Evolutionary conservation across 1,284 basidiomycete genomes (phyloP), one percentile per base, ranked within the genome.

Genomic region (Kwoniella shivajii): DNA sequence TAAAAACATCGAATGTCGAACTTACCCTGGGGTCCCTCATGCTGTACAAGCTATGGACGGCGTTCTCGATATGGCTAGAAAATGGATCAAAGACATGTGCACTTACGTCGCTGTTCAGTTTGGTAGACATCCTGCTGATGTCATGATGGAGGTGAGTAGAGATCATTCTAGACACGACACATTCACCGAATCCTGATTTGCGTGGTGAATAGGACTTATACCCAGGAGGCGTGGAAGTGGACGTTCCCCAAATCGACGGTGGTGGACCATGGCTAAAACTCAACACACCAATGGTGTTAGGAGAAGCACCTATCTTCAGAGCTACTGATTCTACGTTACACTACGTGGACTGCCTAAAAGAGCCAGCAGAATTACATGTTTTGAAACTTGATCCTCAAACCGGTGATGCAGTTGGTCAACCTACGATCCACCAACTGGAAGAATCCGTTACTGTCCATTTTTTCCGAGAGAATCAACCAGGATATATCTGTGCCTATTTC

Each of bases 1-100:
- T 0, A 82, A 85, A 3, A 73, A 81, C 10, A 84, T 83, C 6
- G 82, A 86, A 50, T 73, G 82, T 0, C 82, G 81, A 31, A 58
- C 42, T 0, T 61, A 58, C 30, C 52, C 56, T 37, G 60, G 60
- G 13, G 60, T 61, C 16, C 60, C 60, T 20, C 60, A 61, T 37
- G 43, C 48, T 14, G 53, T 61, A n/a, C 60, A 61, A 49, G 56
- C 53, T 3, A 58, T 61, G 56, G 56, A 61, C 43, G 56, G 48
- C 14, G 56, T 56, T 10, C 16, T 61, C 37, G 56, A 61, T 30
- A 47, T 47, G 18, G 55, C 55, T 6, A 50, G 59, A 18, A 29
- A 26, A 9, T 57, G 46, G 50, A 57, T 61, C 30, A 57, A 54
- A 34, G 59, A 61, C 37, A 57, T 61, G 50, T 61, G 59, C 37